Percentiles rank a stretch among this genome's conserved stretches.
Conservation (phyloP, 495 filamentous ascomycete genomes). For the Neurospora intermedia region DNA sequence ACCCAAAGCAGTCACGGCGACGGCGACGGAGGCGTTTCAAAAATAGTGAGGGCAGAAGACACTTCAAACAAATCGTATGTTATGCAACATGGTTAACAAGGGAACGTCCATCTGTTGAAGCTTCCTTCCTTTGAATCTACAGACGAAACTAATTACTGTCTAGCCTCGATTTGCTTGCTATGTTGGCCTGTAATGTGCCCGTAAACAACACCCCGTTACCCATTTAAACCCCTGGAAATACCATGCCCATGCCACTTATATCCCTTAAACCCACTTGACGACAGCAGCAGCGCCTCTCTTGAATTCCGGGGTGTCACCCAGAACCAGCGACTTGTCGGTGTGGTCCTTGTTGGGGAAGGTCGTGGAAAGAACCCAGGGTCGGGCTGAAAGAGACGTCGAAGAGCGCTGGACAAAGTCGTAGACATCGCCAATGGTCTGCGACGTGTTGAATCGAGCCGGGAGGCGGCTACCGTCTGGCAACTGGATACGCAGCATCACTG, state of each 20-base stretch:
- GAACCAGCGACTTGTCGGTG: slow-evolving; percentile 52
- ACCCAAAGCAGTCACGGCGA: slow-evolving; percentile 11
- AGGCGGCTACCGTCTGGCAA: slow-evolving; percentile 83
- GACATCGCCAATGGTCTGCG: slow-evolving; percentile 81
- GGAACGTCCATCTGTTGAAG: neutral
- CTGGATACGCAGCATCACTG: slow-evolving; percentile 72
- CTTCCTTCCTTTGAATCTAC: neutral
- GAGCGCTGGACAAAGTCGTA: slow-evolving; percentile 73
- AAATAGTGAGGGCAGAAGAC: neutral
- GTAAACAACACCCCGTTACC: neutral
- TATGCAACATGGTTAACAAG: neutral
- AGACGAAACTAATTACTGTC: neutral
- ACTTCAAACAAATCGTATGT: neutral
- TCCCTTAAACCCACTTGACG: slow-evolving; percentile 65
- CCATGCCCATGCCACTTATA: neutral
- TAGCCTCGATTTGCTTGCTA: neutral
- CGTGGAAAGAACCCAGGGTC: slow-evolving; percentile 77
- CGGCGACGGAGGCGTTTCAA: slow-evolving; percentile 15
- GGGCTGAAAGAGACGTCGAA: slow-evolving; percentile 43
- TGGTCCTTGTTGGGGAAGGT: slow-evolving; percentile 95
- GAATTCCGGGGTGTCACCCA: slow-evolving; percentile 76
- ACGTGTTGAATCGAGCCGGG: slow-evolving; percentile 81
- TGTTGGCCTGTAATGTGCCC: neutral
- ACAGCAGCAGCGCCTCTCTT: slow-evolving; percentile 72
- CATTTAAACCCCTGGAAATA: neutral